Evolutionary conservation across 2,329 filamentous ascomycete genomes (phyloP).

Genomic region (Diaporthe australafricana): DNA sequence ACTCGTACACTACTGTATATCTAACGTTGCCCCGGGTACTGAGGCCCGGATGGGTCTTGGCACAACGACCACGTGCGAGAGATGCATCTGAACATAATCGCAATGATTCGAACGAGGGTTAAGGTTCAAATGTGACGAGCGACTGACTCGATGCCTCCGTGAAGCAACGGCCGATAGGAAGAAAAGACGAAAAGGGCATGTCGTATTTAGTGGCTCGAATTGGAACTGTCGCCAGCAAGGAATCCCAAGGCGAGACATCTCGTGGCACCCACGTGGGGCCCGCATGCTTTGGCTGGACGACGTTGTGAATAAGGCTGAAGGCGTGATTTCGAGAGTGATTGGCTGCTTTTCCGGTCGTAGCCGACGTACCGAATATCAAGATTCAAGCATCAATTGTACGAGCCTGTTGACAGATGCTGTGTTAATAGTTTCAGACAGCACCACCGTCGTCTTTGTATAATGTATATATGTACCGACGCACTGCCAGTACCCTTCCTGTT

Average conservation of each 20-base stretch:
- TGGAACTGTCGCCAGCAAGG: too few relatives aligned
- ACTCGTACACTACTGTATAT: background rate
- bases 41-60: background rate
- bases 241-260: background rate
- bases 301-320: background rate
- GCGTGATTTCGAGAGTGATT: background rate
- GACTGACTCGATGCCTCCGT: background rate
- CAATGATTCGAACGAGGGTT: constrained; percentile 1
- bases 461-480: background rate
- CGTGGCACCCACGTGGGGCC: background rate
- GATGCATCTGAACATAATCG: background rate
- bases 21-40: background rate
- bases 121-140: background rate
- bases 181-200: background rate
- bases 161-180: background rate
- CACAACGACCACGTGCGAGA: constrained; percentile 9
- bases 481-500: too few relatives aligned
- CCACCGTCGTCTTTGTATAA: too few relatives aligned
- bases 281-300: background rate
- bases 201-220: background rate
- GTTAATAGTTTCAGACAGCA: background rate
- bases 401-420: too few relatives aligned
- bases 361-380: background rate
- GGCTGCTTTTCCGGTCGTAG: background rate
- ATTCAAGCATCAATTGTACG: background rate